Evolutionary conservation across 2,329 filamentous ascomycete species (phyloP).

Genomic region (Trichoderma gracile): DNA sequence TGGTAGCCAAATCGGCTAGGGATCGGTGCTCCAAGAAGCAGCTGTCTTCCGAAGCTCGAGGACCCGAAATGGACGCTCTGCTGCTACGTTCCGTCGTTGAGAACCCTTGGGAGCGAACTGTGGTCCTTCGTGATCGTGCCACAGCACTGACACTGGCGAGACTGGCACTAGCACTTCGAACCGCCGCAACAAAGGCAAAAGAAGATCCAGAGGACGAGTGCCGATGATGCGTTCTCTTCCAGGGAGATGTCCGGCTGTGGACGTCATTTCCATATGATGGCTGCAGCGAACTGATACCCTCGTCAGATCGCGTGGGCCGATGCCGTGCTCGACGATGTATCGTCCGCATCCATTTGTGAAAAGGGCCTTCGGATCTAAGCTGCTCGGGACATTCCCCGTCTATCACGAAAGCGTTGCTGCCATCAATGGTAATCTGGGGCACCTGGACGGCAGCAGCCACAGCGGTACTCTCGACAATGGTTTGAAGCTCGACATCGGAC

Average conservation of each 20-base stretch:
- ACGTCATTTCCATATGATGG: neutral
- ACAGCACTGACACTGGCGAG: constrained; percentile 70
- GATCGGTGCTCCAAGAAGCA: constrained; percentile 57
- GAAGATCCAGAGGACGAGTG: constrained; percentile 73
- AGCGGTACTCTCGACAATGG: neutral
- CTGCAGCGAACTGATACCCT: neutral
- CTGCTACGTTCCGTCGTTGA: constrained; percentile 64
- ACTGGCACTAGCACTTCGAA: constrained; percentile 80
- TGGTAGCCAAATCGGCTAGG: constrained; percentile 66
- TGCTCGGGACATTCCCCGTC: constrained; percentile 17
- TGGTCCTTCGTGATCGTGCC: constrained; percentile 58
- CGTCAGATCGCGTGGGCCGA: constrained; percentile 31
- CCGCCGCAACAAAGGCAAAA: constrained; percentile 73
- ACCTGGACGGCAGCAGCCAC: constrained; percentile 24
- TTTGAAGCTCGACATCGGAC: constrained; percentile 25
- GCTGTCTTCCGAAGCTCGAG: constrained; percentile 67
- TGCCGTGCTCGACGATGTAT: constrained; percentile 60
- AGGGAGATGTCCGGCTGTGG: neutral
- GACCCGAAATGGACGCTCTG: constrained; percentile 58
- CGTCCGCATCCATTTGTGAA: constrained; percentile 72
- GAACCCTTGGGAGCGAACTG: constrained; percentile 52
- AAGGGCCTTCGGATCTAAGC: constrained; percentile 46
- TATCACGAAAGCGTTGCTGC: constrained; percentile 24
- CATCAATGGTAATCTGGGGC: constrained; percentile 35
- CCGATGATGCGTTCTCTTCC: constrained; percentile 42